Base-by-base conservation (phyloP, 805 yeast species). In the Starmerella sirachaensis region DNA sequence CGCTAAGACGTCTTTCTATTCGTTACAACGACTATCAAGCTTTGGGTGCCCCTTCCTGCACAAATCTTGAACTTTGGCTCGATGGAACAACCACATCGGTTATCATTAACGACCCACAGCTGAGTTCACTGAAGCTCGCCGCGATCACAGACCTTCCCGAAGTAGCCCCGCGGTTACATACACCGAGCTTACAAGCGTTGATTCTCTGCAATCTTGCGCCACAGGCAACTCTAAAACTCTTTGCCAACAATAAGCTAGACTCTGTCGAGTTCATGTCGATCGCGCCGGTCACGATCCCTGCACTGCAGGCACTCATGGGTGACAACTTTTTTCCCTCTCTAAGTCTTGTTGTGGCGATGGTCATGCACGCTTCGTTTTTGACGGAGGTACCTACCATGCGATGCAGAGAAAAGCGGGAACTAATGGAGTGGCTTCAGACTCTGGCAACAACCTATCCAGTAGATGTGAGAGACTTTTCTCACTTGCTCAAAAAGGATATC, bases 231-330 rank as follows among this genome's bases (percentile, higher is more conserved):
- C 26, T 41, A 9, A 18, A 27, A 3, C 31, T 45, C 3, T 13
- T 45, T 4, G 36, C 27, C 13, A 18, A 9, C 19, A 41, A 29
- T 27, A 29, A 24, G 17, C 13, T 46, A 10, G 30, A 24, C 19
- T 17, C 37, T 5, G 27, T 46, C 9, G 52, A 47, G 39, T 47
- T 48, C 23, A 19, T 48, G 11, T 39, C 49, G 11, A 19, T 48
- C 5, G 51, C 46, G 6, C 52, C 52, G 1, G 47, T 36, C 9
- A 42, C 49, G 9, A 34, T 42, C 5, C 40, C 43, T 2, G 45
- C 42, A 10, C 26, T 48, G 20, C 47, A 41, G 30, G 43, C 44
- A 4, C 18, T 42, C 3, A 35, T 38, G 11, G 31, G 29, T 11
- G 18, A 37, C 16, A 22, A 21, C 11, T 16, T 28, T 20, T 18